Evolutionary conservation across 2,329 filamentous ascomycete genomes (phyloP), one percentile per base, ranked within the genome.

Genomic region (Pyrenophora tritici-repentis): DNA sequence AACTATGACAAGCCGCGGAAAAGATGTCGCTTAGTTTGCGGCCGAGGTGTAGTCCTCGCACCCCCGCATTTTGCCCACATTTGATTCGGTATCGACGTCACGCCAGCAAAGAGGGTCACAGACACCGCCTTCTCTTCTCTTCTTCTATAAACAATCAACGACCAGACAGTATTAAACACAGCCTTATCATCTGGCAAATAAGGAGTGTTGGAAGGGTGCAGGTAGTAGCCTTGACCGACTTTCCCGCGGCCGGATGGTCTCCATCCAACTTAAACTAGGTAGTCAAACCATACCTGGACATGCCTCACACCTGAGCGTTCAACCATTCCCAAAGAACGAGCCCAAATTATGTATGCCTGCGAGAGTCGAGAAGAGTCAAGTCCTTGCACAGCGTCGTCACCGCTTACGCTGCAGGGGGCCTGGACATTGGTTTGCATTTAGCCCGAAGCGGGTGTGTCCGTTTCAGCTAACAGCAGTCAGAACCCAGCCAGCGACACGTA

Each of bases 391-490:
- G 26, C 9, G 10, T 29, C 26, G 9, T 29, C 10, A 29, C 26
- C 41, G 14, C 20, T 37, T 41, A 40, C 34, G 32, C 35, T 37
- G 24, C 29, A 16, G 29, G 36, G 36, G 42, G 48, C 39, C 41
- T 50, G 13, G 47, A 39, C 20, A 29, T 29, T 29, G 4, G 10
- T 31, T 42, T 22, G 26, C 37, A 18, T 42, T 26, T 47, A 45
- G 40, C 33, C 40, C 44, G 29, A 40, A 45, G 10, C 38, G 43
- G 42, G 20, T 3, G 9, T 33, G 36, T 32, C 17, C 5, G 52
- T 55, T 53, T 55, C 49, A 49, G 40, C 33, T 39, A 36, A 38
- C 37, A 32, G 36, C 36, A 24, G 3, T 16, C 40, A 14, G 9
- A 26, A 38, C 12, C 6, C 31, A 5, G 24, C 40, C 14, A 35